phyloP scores from a whole-genome alignment of 768 basidiomycete genomes.

The Ramaria sp. region DNA sequence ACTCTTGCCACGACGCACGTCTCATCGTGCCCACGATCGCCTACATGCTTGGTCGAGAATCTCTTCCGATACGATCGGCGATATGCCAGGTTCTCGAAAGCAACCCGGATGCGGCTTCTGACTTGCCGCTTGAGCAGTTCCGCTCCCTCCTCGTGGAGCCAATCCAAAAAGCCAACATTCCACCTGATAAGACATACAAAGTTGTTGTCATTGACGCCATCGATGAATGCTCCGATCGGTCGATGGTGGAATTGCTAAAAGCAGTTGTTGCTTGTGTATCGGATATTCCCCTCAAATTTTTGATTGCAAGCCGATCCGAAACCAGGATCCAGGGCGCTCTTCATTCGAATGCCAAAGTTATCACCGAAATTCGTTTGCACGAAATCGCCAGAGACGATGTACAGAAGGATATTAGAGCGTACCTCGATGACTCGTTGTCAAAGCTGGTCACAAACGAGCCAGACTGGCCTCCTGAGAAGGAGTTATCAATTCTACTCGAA shows the following conservation, averaged over 20 bases:
- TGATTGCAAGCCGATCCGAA: background rate
- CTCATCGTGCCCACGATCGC: background rate
- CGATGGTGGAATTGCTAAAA: background rate
- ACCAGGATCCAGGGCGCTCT: background rate
- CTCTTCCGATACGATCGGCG: background rate
- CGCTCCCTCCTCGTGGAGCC: background rate
- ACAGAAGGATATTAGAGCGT: too few relatives aligned
- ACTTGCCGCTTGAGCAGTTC: background rate
- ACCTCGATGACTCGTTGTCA: too few relatives aligned
- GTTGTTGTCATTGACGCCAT: background rate
- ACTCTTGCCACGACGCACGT: conserved; percentile 2
- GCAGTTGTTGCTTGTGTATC: background rate
- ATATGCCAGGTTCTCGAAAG: background rate
- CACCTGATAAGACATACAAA: background rate
- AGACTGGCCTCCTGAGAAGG: too few relatives aligned
- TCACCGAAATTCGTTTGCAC: too few relatives aligned
- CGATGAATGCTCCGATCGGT: background rate
- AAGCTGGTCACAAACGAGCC: too few relatives aligned
- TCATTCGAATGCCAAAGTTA: too few relatives aligned
- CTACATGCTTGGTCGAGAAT: background rate
- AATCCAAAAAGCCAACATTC: background rate
- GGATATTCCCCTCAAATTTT: background rate
- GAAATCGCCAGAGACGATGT: too few relatives aligned
- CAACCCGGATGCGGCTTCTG: background rate
- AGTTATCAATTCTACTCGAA: too few relatives aligned